Conservation (phyloP, 305 asterid genomes). For the Rubia tinctorum region DNA sequence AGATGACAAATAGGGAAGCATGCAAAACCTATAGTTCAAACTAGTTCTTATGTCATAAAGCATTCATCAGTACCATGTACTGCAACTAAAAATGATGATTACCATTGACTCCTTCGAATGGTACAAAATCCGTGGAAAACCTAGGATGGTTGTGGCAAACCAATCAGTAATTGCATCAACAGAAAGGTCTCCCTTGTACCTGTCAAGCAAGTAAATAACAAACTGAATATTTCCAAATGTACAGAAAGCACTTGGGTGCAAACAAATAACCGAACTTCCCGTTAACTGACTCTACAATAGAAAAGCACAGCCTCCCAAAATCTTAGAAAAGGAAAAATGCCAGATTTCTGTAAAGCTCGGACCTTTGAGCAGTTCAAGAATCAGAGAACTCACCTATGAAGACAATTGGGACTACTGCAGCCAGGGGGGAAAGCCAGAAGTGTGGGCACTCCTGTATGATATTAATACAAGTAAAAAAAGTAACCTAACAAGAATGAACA, state of each 20-base stretch:
- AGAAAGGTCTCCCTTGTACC: slow-evolving; percentile 81
- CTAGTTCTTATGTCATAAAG: too few relatives aligned
- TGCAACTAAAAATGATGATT: slow-evolving; percentile 20
- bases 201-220: slow-evolving; percentile 26
- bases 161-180: slow-evolving; percentile 89
- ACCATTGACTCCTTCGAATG: slow-evolving; percentile 92
- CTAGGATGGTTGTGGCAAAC: slow-evolving; percentile 75
- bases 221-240: background rate
- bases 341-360: background rate
- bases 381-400: slow-evolving; percentile 52
- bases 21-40: background rate
- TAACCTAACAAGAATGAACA: background rate
- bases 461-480: slow-evolving; percentile 10
- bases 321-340: background rate
- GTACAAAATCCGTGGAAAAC: slow-evolving; percentile 80
- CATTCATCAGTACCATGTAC: too few relatives aligned
- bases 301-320: slow-evolving; percentile 1
- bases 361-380: slow-evolving; percentile 11
- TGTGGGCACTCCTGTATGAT: slow-evolving; percentile 69
- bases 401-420: slow-evolving; percentile 75
- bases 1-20: background rate
- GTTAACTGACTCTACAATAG: background rate
- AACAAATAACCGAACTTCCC: background rate
- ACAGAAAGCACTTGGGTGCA: background rate
- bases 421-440: slow-evolving; percentile 83